These are phyloP conservation scores for Eucalyptus curtisii DNA, from an alignment of 345 rosid genomes.

Conservation along the genomic window DNA sequence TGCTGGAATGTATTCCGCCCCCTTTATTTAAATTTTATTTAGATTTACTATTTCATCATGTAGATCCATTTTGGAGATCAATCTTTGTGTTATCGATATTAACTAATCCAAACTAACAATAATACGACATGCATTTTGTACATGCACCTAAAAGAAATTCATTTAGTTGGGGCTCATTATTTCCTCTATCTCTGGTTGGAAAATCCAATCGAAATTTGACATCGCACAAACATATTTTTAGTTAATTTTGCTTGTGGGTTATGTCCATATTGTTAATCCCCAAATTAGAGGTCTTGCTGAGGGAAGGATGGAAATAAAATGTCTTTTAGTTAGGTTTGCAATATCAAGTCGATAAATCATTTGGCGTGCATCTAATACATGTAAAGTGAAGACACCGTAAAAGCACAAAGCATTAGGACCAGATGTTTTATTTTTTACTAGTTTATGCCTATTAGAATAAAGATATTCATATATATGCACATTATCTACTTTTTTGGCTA, in stretches of 20 bases:
- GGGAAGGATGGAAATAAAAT: neutral
- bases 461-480: too few relatives aligned
- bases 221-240: neutral
- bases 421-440: neutral
- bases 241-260: neutral
- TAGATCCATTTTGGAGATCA: neutral
- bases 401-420: neutral
- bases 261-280: neutral
- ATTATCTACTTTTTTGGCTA: too few relatives aligned
- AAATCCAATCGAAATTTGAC: neutral
- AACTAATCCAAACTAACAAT: neutral
- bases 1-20: neutral
- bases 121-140: too few relatives aligned
- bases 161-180: neutral
- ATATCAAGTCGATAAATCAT: neutral
- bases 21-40: neutral
- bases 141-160: neutral
- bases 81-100: neutral
- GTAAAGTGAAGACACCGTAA: neutral
- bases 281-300: neutral
- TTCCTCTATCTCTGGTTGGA: neutral
- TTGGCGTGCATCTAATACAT: neutral
- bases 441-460: too few relatives aligned
- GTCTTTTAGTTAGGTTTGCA: too few relatives aligned
- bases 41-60: neutral